Percentiles rank a stretch among this genome's conserved stretches.
Conservation (phyloP, 345 rosid genomes). For the Firmiana major region DNA sequence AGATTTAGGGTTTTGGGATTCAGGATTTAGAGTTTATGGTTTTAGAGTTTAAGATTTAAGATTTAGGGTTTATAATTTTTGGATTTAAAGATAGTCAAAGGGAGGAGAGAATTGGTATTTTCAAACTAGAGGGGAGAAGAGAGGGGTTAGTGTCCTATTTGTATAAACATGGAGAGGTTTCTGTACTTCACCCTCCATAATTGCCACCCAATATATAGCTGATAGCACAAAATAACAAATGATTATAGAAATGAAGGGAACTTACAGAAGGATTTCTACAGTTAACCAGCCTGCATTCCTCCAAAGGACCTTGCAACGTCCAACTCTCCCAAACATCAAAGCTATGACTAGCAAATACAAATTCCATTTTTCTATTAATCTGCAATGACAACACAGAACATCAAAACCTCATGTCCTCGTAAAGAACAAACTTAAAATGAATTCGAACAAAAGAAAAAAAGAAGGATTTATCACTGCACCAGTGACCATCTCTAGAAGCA, state of each 20-base stretch:
- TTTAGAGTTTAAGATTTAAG: too few species aligned
- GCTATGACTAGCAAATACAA: conserved; percentile 96
- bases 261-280: conserved; percentile 77
- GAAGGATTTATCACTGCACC: background rate
- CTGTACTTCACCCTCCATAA: too few species aligned
- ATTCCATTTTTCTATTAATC: conserved; percentile 96
- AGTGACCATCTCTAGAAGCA: background rate
- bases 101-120: too few species aligned
- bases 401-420: background rate
- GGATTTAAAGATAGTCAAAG: too few species aligned
- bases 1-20: too few species aligned
- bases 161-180: too few species aligned
- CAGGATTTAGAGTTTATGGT: too few species aligned
- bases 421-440: background rate
- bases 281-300: conserved; percentile 84
- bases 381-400: conserved; percentile 32
- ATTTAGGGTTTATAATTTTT: too few species aligned
- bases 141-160: too few species aligned
- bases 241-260: background rate
- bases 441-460: background rate
- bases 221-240: background rate
- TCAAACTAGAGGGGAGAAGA: too few species aligned
- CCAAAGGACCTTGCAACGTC: conserved; percentile 85
- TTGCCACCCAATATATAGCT: background rate
- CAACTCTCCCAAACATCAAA: conserved; percentile 99